Percentiles rank a stretch among this genome's conserved stretches.
Conservation (phyloP, 2,329 filamentous ascomycete species). For the Biscogniauxia mediterranea region DNA sequence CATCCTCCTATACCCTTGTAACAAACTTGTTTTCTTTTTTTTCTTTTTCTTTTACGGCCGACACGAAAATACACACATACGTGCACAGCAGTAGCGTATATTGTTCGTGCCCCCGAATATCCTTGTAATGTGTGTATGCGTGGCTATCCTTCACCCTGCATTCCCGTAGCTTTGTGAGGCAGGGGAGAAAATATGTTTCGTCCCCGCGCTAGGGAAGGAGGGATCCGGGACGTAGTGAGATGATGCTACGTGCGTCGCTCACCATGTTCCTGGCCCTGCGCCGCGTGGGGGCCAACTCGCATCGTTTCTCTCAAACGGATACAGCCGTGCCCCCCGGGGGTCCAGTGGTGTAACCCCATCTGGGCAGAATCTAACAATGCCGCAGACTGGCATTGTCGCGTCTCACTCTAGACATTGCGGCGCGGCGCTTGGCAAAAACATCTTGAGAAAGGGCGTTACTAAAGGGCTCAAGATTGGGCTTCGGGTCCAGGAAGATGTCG, state of each 20-base stretch:
- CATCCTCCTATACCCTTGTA: too few relatives aligned
- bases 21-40: too few relatives aligned
- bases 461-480: constrained; percentile 7
- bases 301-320: constrained; percentile 6
- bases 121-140: background rate
- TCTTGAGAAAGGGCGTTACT: constrained; percentile 16
- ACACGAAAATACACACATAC: constrained; percentile 1
- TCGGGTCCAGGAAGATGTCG: constrained; percentile 21
- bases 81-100: constrained; percentile 8
- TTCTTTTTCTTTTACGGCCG: background rate
- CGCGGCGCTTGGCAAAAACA: constrained; percentile 30
- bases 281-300: constrained; percentile 10
- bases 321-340: constrained; percentile 8
- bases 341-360: background rate
- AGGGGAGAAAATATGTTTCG: constrained; percentile 9
- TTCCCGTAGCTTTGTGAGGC: background rate
- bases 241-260: constrained; percentile 25
- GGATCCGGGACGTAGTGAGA: constrained; percentile 31
- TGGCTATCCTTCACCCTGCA: constrained; percentile 23
- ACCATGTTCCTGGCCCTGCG: constrained; percentile 19
- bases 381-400: background rate
- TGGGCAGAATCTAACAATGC: background rate
- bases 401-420: constrained; percentile 20
- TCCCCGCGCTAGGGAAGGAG: constrained; percentile 11
- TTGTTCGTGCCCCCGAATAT: constrained; percentile 4